Base-by-base conservation (phyloP, 257 asterid genomes). In the Marsdenia floribunda region DNA sequence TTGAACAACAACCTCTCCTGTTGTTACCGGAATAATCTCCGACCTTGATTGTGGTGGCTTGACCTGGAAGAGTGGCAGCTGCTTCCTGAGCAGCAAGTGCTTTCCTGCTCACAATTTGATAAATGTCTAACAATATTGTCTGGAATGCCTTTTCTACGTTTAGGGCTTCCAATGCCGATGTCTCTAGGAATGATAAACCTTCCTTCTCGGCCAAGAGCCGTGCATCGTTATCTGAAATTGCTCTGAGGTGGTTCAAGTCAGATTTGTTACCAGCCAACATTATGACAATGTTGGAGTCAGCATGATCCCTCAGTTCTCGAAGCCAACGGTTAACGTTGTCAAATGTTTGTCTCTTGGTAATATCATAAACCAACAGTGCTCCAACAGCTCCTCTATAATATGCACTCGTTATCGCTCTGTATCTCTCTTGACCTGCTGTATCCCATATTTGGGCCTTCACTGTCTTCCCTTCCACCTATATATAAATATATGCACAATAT, bases 341-440 rank as follows among this genome's bases (percentile, higher is more conserved):
- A 24, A 81, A 85, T 0, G 89, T 85, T 80, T 83, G 86, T 33
- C 81, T 73, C 75, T 85, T 86, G 35, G 89, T 86, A 35, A 86
- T 86, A 75, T 83, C 89, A 16, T 83, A 86, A 6, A 86, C 86
- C 74, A 86, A 18, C 3, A 86, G 78, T 52, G 87, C 89, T 26
- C 89, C 89, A 42, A 86, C 89, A 5, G 89, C 87, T 54, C 87
- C 89, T 69, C 87, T 82, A 40, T 86, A 86, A 54, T 86, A 86
- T 61, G 89, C 89, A 40, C 87, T 83, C 1, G 89, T 86, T 24
- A 83, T 86, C 38, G 89, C 89, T 59, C 89, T 75, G 58, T 86
- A 86, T 73, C 89, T 82, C 49, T 86, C 89, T 59, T 86, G 89
- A 40, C 89, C 89, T 2, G 89, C 89, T n/a, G 89, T 86, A 75